Evolutionary conservation across 805 yeast species (phyloP), one percentile per base, ranked within the genome.

Genomic region (Candida xiaguanensis): DNA sequence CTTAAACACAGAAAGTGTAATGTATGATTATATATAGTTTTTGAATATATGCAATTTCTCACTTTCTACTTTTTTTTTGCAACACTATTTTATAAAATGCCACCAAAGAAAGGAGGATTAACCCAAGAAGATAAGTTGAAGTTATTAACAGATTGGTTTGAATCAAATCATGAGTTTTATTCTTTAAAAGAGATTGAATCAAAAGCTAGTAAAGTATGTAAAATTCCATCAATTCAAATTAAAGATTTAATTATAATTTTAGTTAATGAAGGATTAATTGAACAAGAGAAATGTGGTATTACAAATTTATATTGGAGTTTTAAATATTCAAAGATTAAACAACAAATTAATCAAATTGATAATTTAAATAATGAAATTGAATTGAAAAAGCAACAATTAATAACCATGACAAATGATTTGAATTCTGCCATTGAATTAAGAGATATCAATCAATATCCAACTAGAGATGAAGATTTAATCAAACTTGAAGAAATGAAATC

Each of bases 241-340:
- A 77, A 78, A 47, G 79, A 73, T 8, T 45, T 77, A 1, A 46
- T 77, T 8, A 72, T 71, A 30, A 46, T 52, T 3, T 61, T 77
- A 41, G 49, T 74, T 8, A 80, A 75, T 45, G 83, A 77, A 38
- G 70, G 64, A 17, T 47, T 74, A 22, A 63, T 77, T 6, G 67
- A 65, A 31, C 63, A 67, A 28, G 79, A 74, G 43, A 78, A 78
- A 52, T 77, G 83, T 51, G 85, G 84, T 0, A 59, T 63, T 11
- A 62, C 72, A 11, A 73, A 72, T 38, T 56, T 75, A 2, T 77
- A 74, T 42, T 77, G 80, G 78, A 61, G 73, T 37, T 75, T 72
- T 52, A 57, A 53, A 44, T 61, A 31, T 24, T 5, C 33, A 20
- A 26, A 25, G 7, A 12, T n/a, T 18, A 18, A 28, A n/a, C 26